These are phyloP conservation scores for Rhynchospora breviuscula DNA, from an alignment of 176 grass and related monocot genomes.

Conservation along the genomic window DNA sequence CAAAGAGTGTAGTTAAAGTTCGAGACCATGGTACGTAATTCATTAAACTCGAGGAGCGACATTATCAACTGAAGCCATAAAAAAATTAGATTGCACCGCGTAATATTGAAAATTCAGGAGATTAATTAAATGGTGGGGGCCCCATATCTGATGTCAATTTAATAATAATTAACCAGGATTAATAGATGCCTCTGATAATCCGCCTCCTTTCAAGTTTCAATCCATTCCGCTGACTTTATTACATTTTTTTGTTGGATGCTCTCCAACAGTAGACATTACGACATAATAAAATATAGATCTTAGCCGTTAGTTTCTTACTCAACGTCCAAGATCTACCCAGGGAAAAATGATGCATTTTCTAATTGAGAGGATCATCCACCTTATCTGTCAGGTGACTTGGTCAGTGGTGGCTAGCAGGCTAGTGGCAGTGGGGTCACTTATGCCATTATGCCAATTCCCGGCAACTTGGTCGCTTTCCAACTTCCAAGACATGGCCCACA, in stretches of 20 bases:
- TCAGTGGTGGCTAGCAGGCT: background rate
- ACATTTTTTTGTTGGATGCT: background rate
- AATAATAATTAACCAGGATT: background rate
- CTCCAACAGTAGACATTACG: background rate
- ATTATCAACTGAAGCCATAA: background rate
- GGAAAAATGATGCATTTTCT: background rate
- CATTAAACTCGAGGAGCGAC: background rate
- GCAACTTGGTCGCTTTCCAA: background rate
- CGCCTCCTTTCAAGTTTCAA: background rate
- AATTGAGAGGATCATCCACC: background rate
- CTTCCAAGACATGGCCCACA: background rate
- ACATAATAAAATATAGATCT: background rate
- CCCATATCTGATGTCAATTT: background rate
- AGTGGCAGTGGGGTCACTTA: background rate
- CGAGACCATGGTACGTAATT: background rate
- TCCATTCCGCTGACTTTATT: background rate
- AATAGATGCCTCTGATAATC: constrained; percentile 3
- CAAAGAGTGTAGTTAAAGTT: background rate
- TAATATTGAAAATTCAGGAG: background rate
- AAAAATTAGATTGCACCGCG: background rate
- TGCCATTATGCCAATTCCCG: background rate
- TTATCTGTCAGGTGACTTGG: background rate
- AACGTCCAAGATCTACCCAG: too few relatives aligned
- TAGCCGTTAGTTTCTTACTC: background rate
- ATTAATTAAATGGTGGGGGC: background rate